These are phyloP conservation scores for Clonostachys byssicola DNA, from an alignment of 2,329 filamentous ascomycete species.

Conservation along the genomic window DNA sequence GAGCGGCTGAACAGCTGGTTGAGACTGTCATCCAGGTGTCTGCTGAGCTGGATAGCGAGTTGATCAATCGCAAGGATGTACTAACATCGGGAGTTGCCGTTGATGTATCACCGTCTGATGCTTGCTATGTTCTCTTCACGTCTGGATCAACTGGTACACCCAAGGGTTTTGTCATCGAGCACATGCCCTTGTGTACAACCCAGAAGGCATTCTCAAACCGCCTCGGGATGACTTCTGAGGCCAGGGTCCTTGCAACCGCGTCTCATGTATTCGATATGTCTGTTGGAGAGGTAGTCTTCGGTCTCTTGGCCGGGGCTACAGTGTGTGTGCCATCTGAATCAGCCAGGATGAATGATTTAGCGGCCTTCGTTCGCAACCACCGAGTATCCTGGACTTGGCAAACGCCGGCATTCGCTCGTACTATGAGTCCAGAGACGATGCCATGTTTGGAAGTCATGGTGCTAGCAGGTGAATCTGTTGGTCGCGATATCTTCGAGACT, in stretches of 20 bases:
- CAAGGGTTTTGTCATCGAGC: slow-evolving; percentile 13
- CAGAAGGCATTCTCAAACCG: slow-evolving; percentile 6
- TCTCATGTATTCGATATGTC: slow-evolving; percentile 2
- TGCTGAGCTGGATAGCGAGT: background rate
- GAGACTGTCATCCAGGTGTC: slow-evolving; percentile 1
- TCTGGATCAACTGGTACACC: slow-evolving; percentile 14
- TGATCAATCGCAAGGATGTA: slow-evolving; percentile 20
- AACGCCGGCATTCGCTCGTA: slow-evolving; percentile 6
- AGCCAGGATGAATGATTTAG: slow-evolving; percentile 8
- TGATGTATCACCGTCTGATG: slow-evolving; percentile 8
- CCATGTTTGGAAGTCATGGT: slow-evolving; percentile 4
- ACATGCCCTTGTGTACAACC: slow-evolving; percentile 9
- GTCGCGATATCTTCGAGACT: slow-evolving; percentile 2
- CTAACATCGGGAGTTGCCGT: slow-evolving; percentile 13
- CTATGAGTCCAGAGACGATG: slow-evolving; percentile 4
- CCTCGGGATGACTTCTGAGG: slow-evolving; percentile 14
- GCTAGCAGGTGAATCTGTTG: slow-evolving; percentile 4
- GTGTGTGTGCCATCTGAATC: slow-evolving; percentile 8
- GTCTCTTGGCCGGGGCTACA: slow-evolving; percentile 3
- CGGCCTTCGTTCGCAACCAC: slow-evolving; percentile 4
- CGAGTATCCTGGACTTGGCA: slow-evolving; percentile 6
- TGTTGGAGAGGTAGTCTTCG: slow-evolving; percentile 5
- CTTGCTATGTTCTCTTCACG: slow-evolving; percentile 8
- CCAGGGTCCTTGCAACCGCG: slow-evolving; percentile 3
- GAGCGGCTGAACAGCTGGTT: background rate